Percentiles rank a stretch among this genome's conserved stretches.
phyloP scores from a whole-genome alignment of 441 rosid species.

The Corymbia calophylla region DNA sequence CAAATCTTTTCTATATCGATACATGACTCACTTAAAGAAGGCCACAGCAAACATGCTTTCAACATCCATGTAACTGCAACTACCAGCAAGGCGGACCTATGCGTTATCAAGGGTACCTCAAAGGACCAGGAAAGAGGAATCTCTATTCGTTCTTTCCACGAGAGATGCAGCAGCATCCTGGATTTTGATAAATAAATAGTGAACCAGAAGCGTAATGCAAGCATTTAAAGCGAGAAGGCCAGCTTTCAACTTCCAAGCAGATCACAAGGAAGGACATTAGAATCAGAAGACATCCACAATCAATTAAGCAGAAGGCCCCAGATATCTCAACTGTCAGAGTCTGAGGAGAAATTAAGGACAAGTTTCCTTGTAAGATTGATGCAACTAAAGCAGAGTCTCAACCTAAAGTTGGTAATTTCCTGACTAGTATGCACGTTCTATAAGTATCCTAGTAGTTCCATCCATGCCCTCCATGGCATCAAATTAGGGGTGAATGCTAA shows the following conservation, averaged over 20 bases:
- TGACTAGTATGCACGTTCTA: not conserved
- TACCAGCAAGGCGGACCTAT: not conserved
- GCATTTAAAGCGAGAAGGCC: not conserved
- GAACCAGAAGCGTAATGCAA: not conserved
- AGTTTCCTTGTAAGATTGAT: not conserved
- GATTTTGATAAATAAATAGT: not conserved
- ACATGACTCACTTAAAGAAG: not conserved
- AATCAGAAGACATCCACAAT: not conserved
- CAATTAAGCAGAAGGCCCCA: not conserved
- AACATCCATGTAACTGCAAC: not conserved
- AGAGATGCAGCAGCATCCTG: not conserved
- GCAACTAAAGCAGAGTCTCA: not conserved
- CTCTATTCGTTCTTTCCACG: not conserved
- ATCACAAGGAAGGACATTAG: not conserved
- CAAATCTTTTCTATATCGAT: not conserved
- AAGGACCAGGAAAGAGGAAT: not conserved
- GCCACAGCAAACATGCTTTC: not conserved
- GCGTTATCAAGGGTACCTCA: not conserved
- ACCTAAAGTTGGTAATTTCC: not conserved
- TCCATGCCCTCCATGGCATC: not conserved
- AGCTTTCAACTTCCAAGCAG: not conserved
- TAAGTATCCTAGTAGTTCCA: not conserved
- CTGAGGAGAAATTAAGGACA: not conserved
- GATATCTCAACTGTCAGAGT: not conserved
- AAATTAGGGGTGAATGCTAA: not conserved